A percentile compares a stretch with the other conserved stretches of the same genome.
Evolutionary conservation across 805 yeast species (phyloP).

Genomic region (Metschnikowia rubicola): DNA sequence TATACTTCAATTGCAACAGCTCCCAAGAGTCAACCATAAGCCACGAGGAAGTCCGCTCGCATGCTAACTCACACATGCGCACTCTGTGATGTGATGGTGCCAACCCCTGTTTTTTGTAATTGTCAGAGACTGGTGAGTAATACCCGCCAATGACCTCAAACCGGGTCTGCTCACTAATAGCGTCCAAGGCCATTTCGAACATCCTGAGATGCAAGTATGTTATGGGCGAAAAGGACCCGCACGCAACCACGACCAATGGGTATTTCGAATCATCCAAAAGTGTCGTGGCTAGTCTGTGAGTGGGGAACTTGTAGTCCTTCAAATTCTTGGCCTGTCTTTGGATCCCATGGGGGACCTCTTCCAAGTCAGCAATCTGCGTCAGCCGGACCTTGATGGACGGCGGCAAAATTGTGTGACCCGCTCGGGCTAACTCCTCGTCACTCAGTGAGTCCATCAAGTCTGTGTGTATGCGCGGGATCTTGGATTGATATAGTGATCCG

Average conservation of each 20-base stretch:
- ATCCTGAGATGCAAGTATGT: conserved; percentile 92
- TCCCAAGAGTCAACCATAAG: conserved; percentile 99
- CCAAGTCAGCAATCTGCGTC: conserved; percentile 83
- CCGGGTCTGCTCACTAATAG: conserved; percentile 84
- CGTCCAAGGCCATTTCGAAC: conserved; percentile 98
- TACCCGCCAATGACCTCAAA: conserved; percentile 96
- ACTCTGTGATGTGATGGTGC: conserved; percentile 89
- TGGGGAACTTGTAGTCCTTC: conserved; percentile 75
- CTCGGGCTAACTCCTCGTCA: conserved; percentile 28
- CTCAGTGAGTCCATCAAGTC: conserved; percentile 49
- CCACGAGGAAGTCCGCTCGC: conserved; percentile 96
- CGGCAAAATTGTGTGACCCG: conserved; percentile 27
- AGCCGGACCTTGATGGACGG: conserved; percentile 46
- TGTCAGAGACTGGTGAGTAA: conserved; percentile 91
- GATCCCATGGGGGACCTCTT: conserved; percentile 95
- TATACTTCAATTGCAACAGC: conserved; percentile 82
- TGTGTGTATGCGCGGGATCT: conserved; percentile 54
- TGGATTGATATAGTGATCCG: conserved; percentile 26
- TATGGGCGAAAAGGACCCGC: conserved; percentile 95
- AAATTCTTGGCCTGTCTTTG: conserved; percentile 78
- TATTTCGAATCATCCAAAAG: conserved; percentile 71
- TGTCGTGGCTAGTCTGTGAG: conserved; percentile 73
- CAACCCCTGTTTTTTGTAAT: conserved; percentile 88
- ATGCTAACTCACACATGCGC: conserved; percentile 96
- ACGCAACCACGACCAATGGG: conserved; percentile 93